Percentiles rank a stretch among this genome's conserved stretches.
Evolutionary conservation across 2,329 filamentous ascomycete genomes (phyloP).

Genomic region (Blastomyces silverae): DNA sequence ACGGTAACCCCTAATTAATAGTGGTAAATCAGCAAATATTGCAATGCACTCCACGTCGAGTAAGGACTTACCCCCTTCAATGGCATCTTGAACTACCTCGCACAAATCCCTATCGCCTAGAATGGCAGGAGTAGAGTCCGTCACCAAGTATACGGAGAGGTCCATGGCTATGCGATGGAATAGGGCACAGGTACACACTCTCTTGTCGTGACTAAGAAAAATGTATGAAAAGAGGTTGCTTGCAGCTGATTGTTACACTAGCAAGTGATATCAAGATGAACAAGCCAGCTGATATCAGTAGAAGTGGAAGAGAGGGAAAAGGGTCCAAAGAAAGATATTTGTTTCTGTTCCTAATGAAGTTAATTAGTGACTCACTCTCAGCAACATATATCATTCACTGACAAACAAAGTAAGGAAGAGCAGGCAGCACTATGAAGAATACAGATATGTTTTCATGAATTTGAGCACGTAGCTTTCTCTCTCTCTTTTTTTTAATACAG

Average conservation of each 20-base stretch:
- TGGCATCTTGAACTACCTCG: constrained; percentile 64
- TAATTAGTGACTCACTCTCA: background rate
- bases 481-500: background rate
- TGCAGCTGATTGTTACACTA: background rate
- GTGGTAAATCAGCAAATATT: background rate
- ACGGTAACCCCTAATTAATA: constrained; percentile 59
- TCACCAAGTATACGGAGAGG: constrained; percentile 84
- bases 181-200: background rate
- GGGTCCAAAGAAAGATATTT: background rate
- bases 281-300: background rate
- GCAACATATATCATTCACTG: background rate
- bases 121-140: constrained; percentile 81
- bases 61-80: constrained; percentile 57
- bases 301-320: background rate
- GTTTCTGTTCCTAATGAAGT: background rate
- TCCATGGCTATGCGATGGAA: constrained; percentile 45
- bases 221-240: background rate
- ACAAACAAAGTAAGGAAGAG: background rate
- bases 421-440: background rate
- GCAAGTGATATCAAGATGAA: background rate
- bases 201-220: background rate
- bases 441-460: background rate
- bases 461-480: too few species aligned
- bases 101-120: constrained; percentile 65
- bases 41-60: background rate